Evolutionary conservation across 768 basidiomycete genomes (phyloP).

Genomic region (Gymnopilus dilepis): DNA sequence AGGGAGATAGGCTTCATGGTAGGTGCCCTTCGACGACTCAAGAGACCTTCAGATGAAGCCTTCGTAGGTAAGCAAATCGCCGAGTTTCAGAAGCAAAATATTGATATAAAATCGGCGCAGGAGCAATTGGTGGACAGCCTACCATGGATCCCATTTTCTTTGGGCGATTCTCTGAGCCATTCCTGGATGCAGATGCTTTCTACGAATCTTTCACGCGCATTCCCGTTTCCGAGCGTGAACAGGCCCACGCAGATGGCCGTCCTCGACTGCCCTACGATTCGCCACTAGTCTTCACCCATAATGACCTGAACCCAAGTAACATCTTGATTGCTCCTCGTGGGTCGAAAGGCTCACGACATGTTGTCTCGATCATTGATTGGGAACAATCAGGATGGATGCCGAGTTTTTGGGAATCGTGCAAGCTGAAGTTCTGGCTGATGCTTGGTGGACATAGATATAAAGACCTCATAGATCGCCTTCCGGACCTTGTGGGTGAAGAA

Average conservation of each 20-base stretch:
- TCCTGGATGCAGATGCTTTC: background rate
- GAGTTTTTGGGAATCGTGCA: conserved; percentile 17
- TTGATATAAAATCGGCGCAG: background rate
- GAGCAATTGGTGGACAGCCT: conserved; percentile 6
- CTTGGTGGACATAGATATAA: background rate
- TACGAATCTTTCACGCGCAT: conserved; percentile 2
- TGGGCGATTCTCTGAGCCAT: background rate
- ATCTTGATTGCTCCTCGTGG: conserved; percentile 15
- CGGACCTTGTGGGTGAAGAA: background rate
- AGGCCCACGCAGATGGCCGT: background rate
- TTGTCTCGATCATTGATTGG: conserved; percentile 21
- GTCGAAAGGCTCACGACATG: background rate
- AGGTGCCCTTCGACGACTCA: conserved; percentile 1
- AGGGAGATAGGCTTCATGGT: background rate
- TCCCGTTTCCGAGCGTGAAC: conserved; percentile 1
- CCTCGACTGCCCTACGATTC: conserved; percentile 5
- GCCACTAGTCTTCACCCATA: conserved; percentile 21
- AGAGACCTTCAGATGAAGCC: conserved; percentile 1
- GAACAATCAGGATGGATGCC: conserved; percentile 24
- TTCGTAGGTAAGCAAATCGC: background rate
- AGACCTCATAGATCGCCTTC: background rate
- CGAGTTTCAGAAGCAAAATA: background rate
- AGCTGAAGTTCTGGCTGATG: background rate
- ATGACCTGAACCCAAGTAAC: conserved; percentile 18
- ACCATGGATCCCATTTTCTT: background rate